Conservation (phyloP, 2,329 filamentous ascomycete species). For the Trichothecium roseum region DNA sequence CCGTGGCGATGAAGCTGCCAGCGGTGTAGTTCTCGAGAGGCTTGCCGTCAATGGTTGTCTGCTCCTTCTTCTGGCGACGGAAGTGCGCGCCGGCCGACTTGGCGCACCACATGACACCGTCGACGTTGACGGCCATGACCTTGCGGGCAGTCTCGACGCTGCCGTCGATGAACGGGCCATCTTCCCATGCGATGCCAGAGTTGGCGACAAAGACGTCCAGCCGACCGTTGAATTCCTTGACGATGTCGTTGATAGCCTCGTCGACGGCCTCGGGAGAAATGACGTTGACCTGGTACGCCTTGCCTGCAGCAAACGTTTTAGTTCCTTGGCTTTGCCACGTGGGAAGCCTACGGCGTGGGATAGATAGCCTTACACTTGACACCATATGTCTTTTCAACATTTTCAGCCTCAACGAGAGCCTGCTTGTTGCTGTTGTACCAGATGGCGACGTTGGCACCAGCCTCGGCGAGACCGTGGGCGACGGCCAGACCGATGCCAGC, state of each 20-base stretch:
- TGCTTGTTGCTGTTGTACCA: slow-evolving; percentile 64
- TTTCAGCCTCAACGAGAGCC: slow-evolving; percentile 48
- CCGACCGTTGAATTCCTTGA: slow-evolving; percentile 60
- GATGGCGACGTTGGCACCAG: slow-evolving; percentile 61
- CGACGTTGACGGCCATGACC: slow-evolving; percentile 62
- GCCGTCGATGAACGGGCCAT: slow-evolving; percentile 58
- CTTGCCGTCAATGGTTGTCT: slow-evolving; percentile 51
- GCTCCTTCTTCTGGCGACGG: slow-evolving; percentile 58
- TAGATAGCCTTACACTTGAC: slow-evolving; percentile 47
- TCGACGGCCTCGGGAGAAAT: slow-evolving; percentile 41
- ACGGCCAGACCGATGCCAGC: slow-evolving; percentile 58
- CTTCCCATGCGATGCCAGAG: slow-evolving; percentile 63
- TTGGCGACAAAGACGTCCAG: slow-evolving; percentile 76
- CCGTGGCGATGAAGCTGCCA: slow-evolving; percentile 68
- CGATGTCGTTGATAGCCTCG: slow-evolving; percentile 37
- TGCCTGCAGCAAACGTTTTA: no score
- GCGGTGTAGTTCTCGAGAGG: slow-evolving; percentile 47
- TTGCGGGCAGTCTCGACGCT: slow-evolving; percentile 52
- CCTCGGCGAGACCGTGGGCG: slow-evolving; percentile 55
- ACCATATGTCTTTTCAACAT: slow-evolving; percentile 54
- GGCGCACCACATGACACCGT: slow-evolving; percentile 70
- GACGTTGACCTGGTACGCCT: slow-evolving; percentile 53
- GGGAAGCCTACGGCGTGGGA: no score
- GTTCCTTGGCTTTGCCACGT: slow-evolving; percentile 12
- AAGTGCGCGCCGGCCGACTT: slow-evolving; percentile 60